These are phyloP conservation scores for Hanseniaspora valbyensis DNA, from an alignment of 805 yeast species.

Conservation along the genomic window DNA sequence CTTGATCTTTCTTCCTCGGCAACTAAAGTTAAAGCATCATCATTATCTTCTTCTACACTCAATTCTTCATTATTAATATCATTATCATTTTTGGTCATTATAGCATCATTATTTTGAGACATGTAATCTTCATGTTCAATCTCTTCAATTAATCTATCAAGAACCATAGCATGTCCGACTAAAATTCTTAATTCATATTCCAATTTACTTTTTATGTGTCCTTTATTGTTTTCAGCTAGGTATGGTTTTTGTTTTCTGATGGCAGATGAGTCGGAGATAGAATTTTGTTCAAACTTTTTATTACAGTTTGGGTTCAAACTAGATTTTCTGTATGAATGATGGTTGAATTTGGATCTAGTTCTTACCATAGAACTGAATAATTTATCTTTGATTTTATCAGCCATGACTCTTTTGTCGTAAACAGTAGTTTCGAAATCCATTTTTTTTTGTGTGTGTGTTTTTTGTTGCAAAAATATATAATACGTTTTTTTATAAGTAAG, in stretches of 20 bases:
- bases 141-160: slow-evolving; percentile 24
- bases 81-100: background rate
- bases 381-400: slow-evolving; percentile 13
- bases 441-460: background rate
- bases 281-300: too few species aligned
- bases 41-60: slow-evolving; percentile 6
- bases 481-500: too few species aligned
- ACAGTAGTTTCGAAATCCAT: background rate
- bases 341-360: background rate
- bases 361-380: slow-evolving; percentile 10
- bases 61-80: background rate
- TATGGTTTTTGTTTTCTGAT: too few species aligned
- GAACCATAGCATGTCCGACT: slow-evolving; percentile 29
- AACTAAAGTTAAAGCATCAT: background rate
- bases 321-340: background rate
- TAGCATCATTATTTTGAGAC: too few species aligned
- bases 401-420: slow-evolving; percentile 7
- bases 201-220: background rate
- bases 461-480: too few species aligned
- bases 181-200: slow-evolving; percentile 25
- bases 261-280: too few species aligned
- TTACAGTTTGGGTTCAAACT: slow-evolving; percentile 2
- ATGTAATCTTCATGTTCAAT: slow-evolving; percentile 10
- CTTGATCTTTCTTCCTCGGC: background rate
- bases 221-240: background rate